These are phyloP conservation scores for Kregervanrija fluxuum DNA, from an alignment of 805 yeast genomes.

Conservation along the genomic window DNA sequence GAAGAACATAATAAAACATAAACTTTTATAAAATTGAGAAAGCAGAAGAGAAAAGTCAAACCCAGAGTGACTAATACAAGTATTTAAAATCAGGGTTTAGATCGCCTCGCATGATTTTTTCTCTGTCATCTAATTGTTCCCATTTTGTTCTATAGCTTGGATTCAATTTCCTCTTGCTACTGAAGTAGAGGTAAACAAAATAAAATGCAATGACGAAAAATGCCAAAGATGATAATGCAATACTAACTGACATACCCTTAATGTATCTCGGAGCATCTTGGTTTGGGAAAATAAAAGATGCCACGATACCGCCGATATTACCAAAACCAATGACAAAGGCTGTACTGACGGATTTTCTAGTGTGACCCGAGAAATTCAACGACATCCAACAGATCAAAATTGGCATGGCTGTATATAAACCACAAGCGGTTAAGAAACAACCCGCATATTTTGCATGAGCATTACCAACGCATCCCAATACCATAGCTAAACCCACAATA, in stretches of 20 bases:
- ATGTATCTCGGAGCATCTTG: constrained; percentile 51
- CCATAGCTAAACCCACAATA: constrained; percentile 48
- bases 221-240: constrained; percentile 40
- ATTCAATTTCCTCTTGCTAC: constrained; percentile 31
- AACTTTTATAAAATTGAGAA: background rate
- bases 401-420: constrained; percentile 63
- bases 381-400: constrained; percentile 60
- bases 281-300: constrained; percentile 50
- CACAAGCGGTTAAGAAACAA: constrained; percentile 53
- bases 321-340: constrained; percentile 63
- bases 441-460: constrained; percentile 51
- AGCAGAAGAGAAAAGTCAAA: background rate
- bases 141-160: constrained; percentile 24
- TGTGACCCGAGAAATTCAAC: constrained; percentile 57
- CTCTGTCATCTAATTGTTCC: constrained; percentile 21
- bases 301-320: constrained; percentile 65
- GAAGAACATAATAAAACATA: background rate
- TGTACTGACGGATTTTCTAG: constrained; percentile 43
- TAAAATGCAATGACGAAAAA: constrained; percentile 28
- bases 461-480: constrained; percentile 36
- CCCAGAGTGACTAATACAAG: constrained; percentile 28
- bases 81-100: constrained; percentile 40
- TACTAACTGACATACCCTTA: constrained; percentile 45
- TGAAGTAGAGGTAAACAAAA: constrained; percentile 23
- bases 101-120: constrained; percentile 28